Evolutionary conservation across 192 early-diverging fungal genomes (phyloP).

Genomic region (Linnemannia elongata): DNA sequence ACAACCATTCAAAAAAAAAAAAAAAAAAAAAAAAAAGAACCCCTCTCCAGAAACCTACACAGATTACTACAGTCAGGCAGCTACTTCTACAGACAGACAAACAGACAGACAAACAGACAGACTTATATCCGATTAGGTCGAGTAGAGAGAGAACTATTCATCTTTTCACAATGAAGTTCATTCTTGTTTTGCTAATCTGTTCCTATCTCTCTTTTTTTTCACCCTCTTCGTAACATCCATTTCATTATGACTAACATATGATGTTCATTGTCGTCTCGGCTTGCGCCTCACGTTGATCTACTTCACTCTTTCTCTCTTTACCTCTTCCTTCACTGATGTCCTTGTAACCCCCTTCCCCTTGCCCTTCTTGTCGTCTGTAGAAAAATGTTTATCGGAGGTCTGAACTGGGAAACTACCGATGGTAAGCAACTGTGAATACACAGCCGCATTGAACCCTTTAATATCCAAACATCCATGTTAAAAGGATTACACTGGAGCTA

Average conservation of each 20-base stretch:
- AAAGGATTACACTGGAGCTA: neutral
- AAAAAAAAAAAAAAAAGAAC: constrained; percentile 13
- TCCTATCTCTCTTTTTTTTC: neutral
- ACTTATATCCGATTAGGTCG: constrained; percentile 39
- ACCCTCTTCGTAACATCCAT: neutral
- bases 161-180: constrained; percentile 11
- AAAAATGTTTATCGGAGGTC: constrained; percentile 86
- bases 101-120: constrained; percentile 19
- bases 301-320: constrained; percentile 21
- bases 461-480: no score
- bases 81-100: neutral
- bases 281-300: constrained; percentile 15
- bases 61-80: constrained; percentile 1
- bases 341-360: constrained; percentile 17
- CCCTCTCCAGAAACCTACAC: neutral
- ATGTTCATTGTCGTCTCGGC: neutral
- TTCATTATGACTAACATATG: neutral
- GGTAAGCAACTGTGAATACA: constrained; percentile 66
- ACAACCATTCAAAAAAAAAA: neutral
- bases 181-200: constrained; percentile 11
- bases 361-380: constrained; percentile 58
- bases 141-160: constrained; percentile 20
- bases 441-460: neutral
- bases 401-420: constrained; percentile 89
- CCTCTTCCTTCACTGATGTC: neutral